Conservation (phyloP, 2,329 filamentous ascomycete species). For the Curvularia lunata region DNA sequence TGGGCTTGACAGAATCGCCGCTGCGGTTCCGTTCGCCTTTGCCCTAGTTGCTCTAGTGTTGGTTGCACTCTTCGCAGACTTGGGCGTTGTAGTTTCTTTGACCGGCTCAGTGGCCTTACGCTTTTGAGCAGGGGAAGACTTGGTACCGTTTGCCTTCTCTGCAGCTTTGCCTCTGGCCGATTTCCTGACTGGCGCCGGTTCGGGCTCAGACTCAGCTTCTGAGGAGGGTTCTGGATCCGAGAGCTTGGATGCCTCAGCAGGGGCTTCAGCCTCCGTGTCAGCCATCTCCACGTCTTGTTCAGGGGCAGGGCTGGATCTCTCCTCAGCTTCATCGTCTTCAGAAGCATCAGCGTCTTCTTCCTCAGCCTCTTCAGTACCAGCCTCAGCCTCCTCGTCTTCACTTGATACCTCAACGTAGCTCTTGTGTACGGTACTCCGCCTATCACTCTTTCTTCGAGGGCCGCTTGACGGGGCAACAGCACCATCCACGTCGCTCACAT, state of each 20-base stretch:
- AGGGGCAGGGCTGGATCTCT: constrained; percentile 21
- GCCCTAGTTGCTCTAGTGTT: constrained; percentile 21
- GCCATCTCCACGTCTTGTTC: constrained; percentile 43
- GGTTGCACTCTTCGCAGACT: constrained; percentile 23
- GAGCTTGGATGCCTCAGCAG: constrained; percentile 22
- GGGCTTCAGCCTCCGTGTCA: constrained; percentile 22
- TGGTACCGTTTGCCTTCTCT: constrained; percentile 29
- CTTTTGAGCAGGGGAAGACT: constrained; percentile 27
- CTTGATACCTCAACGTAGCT: constrained; percentile 56
- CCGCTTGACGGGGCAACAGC: constrained; percentile 47
- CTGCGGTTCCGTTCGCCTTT: constrained; percentile 23
- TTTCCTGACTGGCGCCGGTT: constrained; percentile 27
- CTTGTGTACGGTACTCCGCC: constrained; percentile 47
- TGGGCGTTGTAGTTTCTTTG: constrained; percentile 24
- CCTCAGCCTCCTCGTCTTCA: constrained; percentile 50
- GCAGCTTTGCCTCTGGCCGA: constrained; percentile 21
- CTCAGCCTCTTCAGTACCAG: constrained; percentile 33
- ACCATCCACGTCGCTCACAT: constrained; percentile 41
- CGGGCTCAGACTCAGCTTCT: constrained; percentile 22
- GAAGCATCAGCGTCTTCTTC: constrained; percentile 26
- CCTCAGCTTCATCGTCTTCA: constrained; percentile 23
- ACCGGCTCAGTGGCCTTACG: constrained; percentile 23
- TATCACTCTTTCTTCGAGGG: constrained; percentile 52
- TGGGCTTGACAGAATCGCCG: constrained; percentile 20
- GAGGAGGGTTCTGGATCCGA: constrained; percentile 24